Base-by-base conservation (phyloP, 139 green algal genomes). In the Chlamydomonas incerta region DNA sequence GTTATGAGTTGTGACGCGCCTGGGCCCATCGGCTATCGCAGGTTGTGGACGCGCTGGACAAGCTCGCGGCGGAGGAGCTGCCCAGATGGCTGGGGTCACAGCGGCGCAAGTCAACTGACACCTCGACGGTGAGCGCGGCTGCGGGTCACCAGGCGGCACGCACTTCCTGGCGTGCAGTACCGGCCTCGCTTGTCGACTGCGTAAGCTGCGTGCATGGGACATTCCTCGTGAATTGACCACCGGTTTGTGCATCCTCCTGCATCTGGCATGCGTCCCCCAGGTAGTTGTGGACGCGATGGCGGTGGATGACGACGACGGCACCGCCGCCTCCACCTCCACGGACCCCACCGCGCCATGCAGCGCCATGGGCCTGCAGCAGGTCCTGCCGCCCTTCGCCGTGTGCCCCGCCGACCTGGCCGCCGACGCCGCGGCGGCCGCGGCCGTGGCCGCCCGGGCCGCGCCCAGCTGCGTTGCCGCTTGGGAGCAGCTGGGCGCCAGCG, bases 61-160 rank as follows among this genome's bases (percentile, higher is more conserved):
- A 0, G 66, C 66, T 86, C 50, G 47, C 33, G 31, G 14, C 33
- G 5, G 46, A 57, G 50, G 46, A 86, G 47, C 58, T 95, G 88
- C 86, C 89, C 69, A 0, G 90, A 86, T 37, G 82, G 74, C 52
- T 70, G 74, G 33, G 86, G 68, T 90, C 90, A 33, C 29, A 75
- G 57, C 50, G 91, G 10, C 88, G 91, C 37, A 88, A 86, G 18
- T 90, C 95, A 20, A 10, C 55, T 10, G 55, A 26, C 55, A 50
- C 41, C 41, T 8, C 41, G 8, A 8, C 41, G 41, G 41, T 50
- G 41, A 50, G 41, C 41, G n/a, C n/a, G n/a, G n/a, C n/a, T n/a
- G n/a, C n/a, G n/a, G n/a, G n/a, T n/a, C n/a, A n/a, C n/a, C n/a
- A n/a, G n/a, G n/a, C n/a, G n/a, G n/a, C n/a, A n/a, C n/a, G n/a